Percentiles rank a stretch among this genome's conserved stretches.
Conservation (phyloP, 495 filamentous ascomycete species). For the Aspergillus wentii region DNA sequence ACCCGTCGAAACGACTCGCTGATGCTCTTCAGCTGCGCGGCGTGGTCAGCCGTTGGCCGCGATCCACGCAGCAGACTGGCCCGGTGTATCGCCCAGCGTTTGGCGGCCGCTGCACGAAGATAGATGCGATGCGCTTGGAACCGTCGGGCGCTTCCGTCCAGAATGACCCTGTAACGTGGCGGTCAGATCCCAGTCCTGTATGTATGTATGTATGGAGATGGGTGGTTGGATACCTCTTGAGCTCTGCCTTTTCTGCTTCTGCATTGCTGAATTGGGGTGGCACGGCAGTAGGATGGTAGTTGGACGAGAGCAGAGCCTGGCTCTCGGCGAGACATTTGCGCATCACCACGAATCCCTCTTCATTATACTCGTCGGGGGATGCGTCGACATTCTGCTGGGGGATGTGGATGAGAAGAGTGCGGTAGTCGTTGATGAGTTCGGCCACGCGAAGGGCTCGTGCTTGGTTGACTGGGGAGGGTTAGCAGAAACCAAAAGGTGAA, state of each 20-base stretch:
- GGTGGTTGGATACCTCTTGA: constrained; percentile 76
- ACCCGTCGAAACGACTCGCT: constrained; percentile 60
- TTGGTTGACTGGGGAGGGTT: constrained; percentile 71
- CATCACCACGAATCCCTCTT: constrained; percentile 72
- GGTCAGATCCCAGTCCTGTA: neutral
- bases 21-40: constrained; percentile 51
- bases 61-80: constrained; percentile 61
- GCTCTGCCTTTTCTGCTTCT: constrained; percentile 68
- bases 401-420: constrained; percentile 76
- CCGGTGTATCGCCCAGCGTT: constrained; percentile 75
- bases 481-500: no score
- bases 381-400: constrained; percentile 58
- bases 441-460: constrained; percentile 75
- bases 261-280: constrained; percentile 50
- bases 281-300: constrained; percentile 52
- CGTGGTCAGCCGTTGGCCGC: constrained; percentile 52
- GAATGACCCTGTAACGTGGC: constrained; percentile 57
- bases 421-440: constrained; percentile 82
- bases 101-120: constrained; percentile 68
- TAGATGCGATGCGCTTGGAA: constrained; percentile 86
- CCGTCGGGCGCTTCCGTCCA: constrained; percentile 72
- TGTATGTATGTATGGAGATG: neutral
- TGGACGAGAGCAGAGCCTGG: constrained; percentile 66
- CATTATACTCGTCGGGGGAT: constrained; percentile 63
- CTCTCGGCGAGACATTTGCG: constrained; percentile 72